Evolutionary conservation across 768 basidiomycete species (phyloP), one percentile per base, ranked within the genome.

Genomic region (Calocera viscosa): DNA sequence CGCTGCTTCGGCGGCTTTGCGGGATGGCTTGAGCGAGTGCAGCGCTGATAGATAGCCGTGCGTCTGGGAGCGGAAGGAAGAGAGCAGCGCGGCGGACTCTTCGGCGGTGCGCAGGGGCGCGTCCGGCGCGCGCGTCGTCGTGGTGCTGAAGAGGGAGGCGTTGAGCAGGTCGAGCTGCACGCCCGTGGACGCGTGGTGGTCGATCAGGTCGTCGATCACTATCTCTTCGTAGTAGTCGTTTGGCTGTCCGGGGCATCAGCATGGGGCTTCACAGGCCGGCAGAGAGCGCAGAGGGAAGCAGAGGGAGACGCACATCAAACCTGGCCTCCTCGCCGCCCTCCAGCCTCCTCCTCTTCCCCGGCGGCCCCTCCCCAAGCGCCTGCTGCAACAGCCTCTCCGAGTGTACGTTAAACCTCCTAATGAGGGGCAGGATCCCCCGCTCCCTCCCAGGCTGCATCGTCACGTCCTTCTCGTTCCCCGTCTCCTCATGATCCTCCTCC

Each of bases 401-500:
- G 75, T 99, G 96, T 73, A 97, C 93, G 72, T 98, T 99, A 78
- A 99, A 98, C 74, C 94, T 90, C 63, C 95, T 83, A 70, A 99
- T 98, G 60, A 98, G 81, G 0, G 96, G 96, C 26, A 99, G 77
- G 14, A 91, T 89, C 38, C 87, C 88, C 64, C 86, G 82, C 75
- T 96, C 90, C 72, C 88, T 83, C 17, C 96, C 96, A 16, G 95
- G 86, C 74, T 91, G 91, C 96, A 98, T 99, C 0, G 96, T 98
- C 26, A 90, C 74, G 72, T 99, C 96, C 74, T 83, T 86, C 70
- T 87, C 85, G 71, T 95, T 95, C 22, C 91, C 91, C 1, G 90
- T 90, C 91, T 96, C 70, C 33, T 34, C 88, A 69, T 97, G 95
- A 76, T 99, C 96, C 72, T 91, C 92, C 19, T 84, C 79, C 0